These are phyloP conservation scores for Candida labiduridarum DNA, from an alignment of 1,139 yeast species.

Conservation along the genomic window DNA sequence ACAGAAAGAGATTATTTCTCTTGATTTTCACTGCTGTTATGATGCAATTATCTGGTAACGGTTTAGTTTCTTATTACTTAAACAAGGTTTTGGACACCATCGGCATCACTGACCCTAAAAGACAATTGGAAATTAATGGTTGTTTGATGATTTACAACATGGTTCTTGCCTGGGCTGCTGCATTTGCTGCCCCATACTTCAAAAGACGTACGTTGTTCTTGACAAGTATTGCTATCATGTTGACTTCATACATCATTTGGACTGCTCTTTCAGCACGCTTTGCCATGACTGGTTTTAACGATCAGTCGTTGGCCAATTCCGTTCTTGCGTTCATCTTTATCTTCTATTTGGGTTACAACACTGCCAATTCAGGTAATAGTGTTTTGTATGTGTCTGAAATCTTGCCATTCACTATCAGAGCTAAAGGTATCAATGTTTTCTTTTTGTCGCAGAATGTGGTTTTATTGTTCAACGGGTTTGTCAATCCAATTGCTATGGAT, in stretches of 20 bases:
- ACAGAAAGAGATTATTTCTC: conserved; percentile 49
- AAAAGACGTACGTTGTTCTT: conserved; percentile 51
- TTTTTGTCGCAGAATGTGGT: conserved; percentile 28
- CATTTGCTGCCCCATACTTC: conserved; percentile 31
- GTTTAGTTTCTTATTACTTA: conserved; percentile 54
- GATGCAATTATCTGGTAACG: conserved; percentile 56
- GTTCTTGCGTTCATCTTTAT: conserved; percentile 51
- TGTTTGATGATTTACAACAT: conserved; percentile 46
- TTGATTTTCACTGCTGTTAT: conserved; percentile 33
- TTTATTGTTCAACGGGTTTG: conserved; percentile 40
- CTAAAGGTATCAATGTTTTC: conserved; percentile 44
- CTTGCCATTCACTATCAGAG: conserved; percentile 47
- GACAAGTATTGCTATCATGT: conserved; percentile 37
- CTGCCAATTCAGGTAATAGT: conserved; percentile 46
- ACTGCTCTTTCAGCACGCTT: conserved; percentile 40
- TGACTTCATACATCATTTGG: conserved; percentile 40
- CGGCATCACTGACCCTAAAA: conserved; percentile 47
- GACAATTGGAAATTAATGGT: conserved; percentile 51
- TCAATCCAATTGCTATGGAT: conserved; percentile 62
- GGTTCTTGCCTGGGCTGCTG: conserved; percentile 34
- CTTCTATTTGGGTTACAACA: conserved; percentile 38
- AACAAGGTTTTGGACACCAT: conserved; percentile 49
- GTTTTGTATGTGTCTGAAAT: conserved; percentile 41
- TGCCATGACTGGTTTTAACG: conserved; percentile 36
- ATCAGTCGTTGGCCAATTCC: conserved; percentile 39